phyloP scores from a whole-genome alignment of 805 yeast species.

The Saccharomyces kudriavzevii region DNA sequence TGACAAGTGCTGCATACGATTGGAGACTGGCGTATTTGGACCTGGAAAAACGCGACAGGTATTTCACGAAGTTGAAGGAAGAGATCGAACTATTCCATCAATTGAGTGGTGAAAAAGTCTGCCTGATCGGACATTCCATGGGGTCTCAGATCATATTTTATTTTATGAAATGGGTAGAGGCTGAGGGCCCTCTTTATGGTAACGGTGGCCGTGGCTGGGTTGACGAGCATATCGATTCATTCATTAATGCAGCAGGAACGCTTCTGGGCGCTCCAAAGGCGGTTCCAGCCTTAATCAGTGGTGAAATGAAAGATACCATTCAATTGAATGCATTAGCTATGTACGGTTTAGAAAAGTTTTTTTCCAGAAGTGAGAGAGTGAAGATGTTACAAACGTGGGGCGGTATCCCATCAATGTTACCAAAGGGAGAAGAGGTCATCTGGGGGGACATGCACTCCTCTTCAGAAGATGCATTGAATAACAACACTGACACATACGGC shows the following conservation, averaged over 20 bases:
- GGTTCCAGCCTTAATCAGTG: conserved; percentile 83
- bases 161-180: conserved; percentile 95
- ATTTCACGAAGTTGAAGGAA: conserved; percentile 66
- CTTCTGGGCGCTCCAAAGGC: conserved; percentile 91
- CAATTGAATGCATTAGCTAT: conserved; percentile 88
- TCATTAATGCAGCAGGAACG: conserved; percentile 86
- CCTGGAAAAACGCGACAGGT: conserved; percentile 78
- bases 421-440: conserved; percentile 84
- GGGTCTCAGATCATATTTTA: conserved; percentile 85
- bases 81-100: conserved; percentile 57
- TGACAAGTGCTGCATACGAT: conserved; percentile 89
- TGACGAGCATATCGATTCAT: conserved; percentile 70
- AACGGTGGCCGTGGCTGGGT: conserved; percentile 92
- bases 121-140: conserved; percentile 91
- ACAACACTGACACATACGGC: conserved; percentile 35
- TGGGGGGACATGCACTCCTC: conserved; percentile 83
- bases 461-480: conserved; percentile 43
- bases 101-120: conserved; percentile 54
- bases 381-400: conserved; percentile 79
- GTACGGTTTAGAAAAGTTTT: conserved; percentile 89
- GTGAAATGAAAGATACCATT: conserved; percentile 97
- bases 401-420: conserved; percentile 93
- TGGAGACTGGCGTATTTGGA: conserved; percentile 92
- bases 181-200: conserved; percentile 69
- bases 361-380: conserved; percentile 79